phyloP scores from a whole-genome alignment of 2,329 filamentous ascomycete species.

The Calycina herbarum region DNA sequence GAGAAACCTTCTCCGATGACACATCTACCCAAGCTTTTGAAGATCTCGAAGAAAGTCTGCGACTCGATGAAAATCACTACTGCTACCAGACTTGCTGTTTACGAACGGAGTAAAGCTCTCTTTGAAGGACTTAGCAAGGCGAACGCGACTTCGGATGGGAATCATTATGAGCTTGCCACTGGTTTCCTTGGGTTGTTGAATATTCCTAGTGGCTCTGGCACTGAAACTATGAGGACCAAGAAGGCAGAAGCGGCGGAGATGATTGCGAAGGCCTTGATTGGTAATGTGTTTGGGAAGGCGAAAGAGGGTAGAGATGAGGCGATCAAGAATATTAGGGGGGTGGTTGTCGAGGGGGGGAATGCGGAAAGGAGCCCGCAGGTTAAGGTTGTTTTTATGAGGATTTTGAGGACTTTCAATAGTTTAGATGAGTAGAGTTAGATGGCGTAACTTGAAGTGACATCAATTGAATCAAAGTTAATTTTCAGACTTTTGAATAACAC shows the following conservation, averaged over 20 bases:
- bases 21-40: constrained; percentile 33
- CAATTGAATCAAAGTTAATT: background rate
- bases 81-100: constrained; percentile 33
- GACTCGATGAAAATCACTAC: constrained; percentile 33
- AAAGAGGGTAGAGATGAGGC: constrained; percentile 27
- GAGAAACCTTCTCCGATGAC: constrained; percentile 23
- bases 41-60: constrained; percentile 27
- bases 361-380: constrained; percentile 35
- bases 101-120: constrained; percentile 34
- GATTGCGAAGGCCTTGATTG: constrained; percentile 30
- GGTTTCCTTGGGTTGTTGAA: constrained; percentile 34
- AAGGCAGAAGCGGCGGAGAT: constrained; percentile 37
- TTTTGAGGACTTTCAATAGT: background rate
- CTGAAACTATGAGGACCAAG: constrained; percentile 36
- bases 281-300: constrained; percentile 34
- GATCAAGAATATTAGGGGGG: constrained; percentile 27
- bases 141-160: constrained; percentile 24
- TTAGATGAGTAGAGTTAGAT: constrained; percentile 3
- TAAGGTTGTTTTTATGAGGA: constrained; percentile 29
- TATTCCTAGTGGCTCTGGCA: constrained; percentile 35
- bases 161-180: constrained; percentile 26
- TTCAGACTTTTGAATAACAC: too few species aligned
- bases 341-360: constrained; percentile 26
- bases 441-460: background rate
- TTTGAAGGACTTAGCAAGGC: constrained; percentile 35